Evolutionary conservation across 345 rosid species (phyloP).

Genomic region (Populus alba): DNA sequence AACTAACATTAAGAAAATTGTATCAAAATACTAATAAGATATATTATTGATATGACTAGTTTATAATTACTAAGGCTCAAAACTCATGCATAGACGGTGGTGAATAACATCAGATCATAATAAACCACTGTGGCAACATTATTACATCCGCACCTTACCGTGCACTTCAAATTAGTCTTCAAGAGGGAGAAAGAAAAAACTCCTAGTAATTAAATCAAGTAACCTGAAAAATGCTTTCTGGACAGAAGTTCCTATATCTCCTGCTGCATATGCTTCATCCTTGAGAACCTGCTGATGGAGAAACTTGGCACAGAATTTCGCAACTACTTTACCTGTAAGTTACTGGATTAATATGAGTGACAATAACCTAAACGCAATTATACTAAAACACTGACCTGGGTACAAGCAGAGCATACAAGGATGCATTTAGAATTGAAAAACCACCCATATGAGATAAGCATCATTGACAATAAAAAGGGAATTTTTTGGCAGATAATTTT

Average conservation of each 20-base stretch:
- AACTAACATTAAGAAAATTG: neutral
- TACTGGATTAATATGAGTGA: constrained; percentile 3
- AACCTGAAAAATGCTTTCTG: constrained; percentile 87
- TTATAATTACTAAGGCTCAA: neutral
- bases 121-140: neutral
- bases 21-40: neutral
- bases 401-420: neutral
- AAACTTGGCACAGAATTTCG: constrained; percentile 89
- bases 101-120: neutral
- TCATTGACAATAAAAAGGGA: neutral
- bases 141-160: neutral
- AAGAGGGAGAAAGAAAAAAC: neutral
- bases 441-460: neutral
- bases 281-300: constrained; percentile 80
- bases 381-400: neutral
- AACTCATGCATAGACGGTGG: neutral
- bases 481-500: neutral
- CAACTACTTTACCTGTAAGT: constrained; percentile 83
- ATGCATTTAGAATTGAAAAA: neutral
- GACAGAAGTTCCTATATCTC: constrained; percentile 66
- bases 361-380: neutral
- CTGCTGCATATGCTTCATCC: constrained; percentile 65
- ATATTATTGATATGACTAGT: neutral
- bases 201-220: neutral
- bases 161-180: neutral